A percentile compares a stretch with the other conserved stretches of the same genome.
Conservation (phyloP, 2,329 filamentous ascomycete species). For the Apiospora saccharicola region DNA sequence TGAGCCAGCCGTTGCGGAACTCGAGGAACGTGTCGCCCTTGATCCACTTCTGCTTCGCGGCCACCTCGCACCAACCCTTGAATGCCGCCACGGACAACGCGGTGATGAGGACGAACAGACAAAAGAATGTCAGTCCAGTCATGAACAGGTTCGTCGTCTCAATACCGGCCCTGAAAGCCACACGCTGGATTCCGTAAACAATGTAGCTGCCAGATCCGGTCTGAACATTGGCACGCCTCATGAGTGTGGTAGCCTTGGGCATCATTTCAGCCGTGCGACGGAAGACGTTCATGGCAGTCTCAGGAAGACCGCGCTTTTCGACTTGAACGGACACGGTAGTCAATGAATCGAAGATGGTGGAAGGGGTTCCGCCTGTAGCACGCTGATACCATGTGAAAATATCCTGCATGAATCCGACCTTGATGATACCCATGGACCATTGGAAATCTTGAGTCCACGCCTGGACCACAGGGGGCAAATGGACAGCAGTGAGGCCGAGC, state of each 20-base stretch:
- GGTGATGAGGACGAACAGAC: constrained; percentile 77
- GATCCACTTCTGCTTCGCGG: constrained; percentile 75
- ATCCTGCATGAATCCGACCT: constrained; percentile 76
- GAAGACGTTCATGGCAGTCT: constrained; percentile 40
- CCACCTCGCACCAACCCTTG: constrained; percentile 77
- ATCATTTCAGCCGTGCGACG: constrained; percentile 39
- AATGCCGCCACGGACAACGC: constrained; percentile 74
- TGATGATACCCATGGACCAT: constrained; percentile 91
- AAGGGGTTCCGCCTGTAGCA: constrained; percentile 80
- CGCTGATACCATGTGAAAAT: constrained; percentile 91
- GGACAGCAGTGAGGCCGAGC: constrained; percentile 78
- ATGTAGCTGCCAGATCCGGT: constrained; percentile 55
- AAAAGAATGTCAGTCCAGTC: constrained; percentile 83
- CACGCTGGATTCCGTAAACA: constrained; percentile 80
- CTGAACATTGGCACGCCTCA: constrained; percentile 55
- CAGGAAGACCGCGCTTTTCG: constrained; percentile 58
- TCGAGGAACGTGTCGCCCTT: constrained; percentile 83
- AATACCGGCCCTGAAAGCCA: constrained; percentile 80
- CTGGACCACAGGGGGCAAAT: constrained; percentile 79
- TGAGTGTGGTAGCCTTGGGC: constrained; percentile 43
- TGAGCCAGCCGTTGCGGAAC: constrained; percentile 87
- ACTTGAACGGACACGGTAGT: constrained; percentile 77
- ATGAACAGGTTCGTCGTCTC: constrained; percentile 87
- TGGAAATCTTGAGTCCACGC: constrained; percentile 93
- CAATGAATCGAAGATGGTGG: constrained; percentile 74